phyloP scores from a whole-genome alignment of 1,284 basidiomycete genomes.

The Fomitopsis schrenkii region DNA sequence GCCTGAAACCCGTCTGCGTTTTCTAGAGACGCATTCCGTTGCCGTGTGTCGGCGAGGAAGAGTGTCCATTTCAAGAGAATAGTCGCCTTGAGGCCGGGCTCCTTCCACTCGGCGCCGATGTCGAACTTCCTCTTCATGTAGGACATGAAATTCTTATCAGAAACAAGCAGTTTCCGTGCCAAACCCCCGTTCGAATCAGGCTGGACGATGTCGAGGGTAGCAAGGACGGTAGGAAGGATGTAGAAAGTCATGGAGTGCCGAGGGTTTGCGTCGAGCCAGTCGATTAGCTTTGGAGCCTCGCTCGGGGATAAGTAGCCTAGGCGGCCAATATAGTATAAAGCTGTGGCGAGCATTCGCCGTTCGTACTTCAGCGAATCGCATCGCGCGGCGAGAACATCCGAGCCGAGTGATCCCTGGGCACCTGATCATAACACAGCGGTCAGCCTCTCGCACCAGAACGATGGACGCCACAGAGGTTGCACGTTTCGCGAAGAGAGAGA shows the following conservation, averaged over 20 bases:
- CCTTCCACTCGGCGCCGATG: conserved; percentile 59
- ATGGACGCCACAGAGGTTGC: neutral
- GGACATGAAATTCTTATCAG: conserved; percentile 39
- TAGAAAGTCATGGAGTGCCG: conserved; percentile 70
- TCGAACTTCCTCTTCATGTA: conserved; percentile 58
- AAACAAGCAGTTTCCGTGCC: conserved; percentile 42
- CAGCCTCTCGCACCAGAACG: neutral
- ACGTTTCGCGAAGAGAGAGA: neutral
- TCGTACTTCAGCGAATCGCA: conserved; percentile 73
- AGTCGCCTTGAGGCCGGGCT: conserved; percentile 71
- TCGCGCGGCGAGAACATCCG: conserved; percentile 60
- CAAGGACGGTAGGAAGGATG: conserved; percentile 64
- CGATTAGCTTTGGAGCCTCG: conserved; percentile 58
- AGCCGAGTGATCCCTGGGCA: conserved; percentile 41
- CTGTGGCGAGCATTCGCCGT: conserved; percentile 57
- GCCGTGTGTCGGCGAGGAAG: conserved; percentile 73
- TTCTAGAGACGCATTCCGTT: conserved; percentile 64
- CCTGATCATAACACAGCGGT: neutral
- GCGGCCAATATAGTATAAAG: conserved; percentile 61
- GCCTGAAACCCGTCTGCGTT: conserved; percentile 66
- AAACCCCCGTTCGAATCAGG: conserved; percentile 41
- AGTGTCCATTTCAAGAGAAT: conserved; percentile 85
- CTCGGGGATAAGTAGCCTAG: conserved; percentile 54
- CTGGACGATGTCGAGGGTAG: conserved; percentile 66
- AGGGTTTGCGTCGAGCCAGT: conserved; percentile 62